Evolutionary conservation across 768 basidiomycete species (phyloP).

Genomic region (Termitomyces bulborhizus): DNA sequence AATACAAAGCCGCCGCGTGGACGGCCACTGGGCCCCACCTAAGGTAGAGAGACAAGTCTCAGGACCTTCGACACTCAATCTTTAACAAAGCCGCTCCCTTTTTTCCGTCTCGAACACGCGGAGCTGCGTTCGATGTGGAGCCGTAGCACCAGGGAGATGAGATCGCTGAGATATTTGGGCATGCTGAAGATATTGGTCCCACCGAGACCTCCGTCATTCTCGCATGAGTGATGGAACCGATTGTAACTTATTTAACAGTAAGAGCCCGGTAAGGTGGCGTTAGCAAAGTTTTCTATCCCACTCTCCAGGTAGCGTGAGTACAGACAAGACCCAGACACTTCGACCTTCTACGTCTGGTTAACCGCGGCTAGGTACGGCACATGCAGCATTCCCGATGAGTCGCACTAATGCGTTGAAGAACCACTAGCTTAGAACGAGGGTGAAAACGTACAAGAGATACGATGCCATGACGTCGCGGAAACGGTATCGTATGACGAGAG

Average conservation of each 20-base stretch:
- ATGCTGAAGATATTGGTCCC: background rate
- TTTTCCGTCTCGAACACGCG: background rate
- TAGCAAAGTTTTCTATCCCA: background rate
- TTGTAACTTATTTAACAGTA: background rate
- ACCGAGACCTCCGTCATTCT: background rate
- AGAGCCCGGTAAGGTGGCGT: background rate
- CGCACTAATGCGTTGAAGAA: background rate
- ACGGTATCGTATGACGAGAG: background rate
- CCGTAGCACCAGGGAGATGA: background rate
- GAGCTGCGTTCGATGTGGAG: background rate
- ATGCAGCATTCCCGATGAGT: background rate
- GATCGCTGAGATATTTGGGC: background rate
- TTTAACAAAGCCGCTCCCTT: background rate
- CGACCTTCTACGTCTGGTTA: background rate
- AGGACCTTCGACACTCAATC: background rate
- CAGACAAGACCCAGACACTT: background rate
- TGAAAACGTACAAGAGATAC: background rate
- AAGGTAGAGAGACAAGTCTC: background rate
- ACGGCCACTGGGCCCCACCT: background rate
- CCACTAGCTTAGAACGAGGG: background rate
- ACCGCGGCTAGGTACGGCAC: background rate
- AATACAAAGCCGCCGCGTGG: background rate
- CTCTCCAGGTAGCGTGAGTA: constrained; percentile 6
- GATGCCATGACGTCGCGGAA: background rate
- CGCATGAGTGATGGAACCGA: background rate